Evolutionary conservation across 2,329 filamentous ascomycete genomes (phyloP), one percentile per base, ranked within the genome.

Genomic region (Scopulariopsis brevicaulis): DNA sequence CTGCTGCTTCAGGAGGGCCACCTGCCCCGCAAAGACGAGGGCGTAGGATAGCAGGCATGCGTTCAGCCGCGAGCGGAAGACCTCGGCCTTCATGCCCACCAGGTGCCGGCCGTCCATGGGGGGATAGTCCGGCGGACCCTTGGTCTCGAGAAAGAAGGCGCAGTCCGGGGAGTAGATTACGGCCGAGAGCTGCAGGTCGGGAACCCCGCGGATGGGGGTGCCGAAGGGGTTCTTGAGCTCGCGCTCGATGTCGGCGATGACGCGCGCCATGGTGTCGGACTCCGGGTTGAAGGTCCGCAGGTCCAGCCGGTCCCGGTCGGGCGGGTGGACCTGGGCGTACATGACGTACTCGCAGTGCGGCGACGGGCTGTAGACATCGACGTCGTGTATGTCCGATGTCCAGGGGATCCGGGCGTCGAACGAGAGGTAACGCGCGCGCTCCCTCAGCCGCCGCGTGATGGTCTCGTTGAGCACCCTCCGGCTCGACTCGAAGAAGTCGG

Each of bases 291-390:
- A 68, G 59, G 63, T 68, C 59, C 60, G 61, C 24, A 71, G 65
- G 57, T 69, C 65, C 24, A 75, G 61, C 22, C 69, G 66, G 10
- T 69, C 64, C 14, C 69, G 68, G 53, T 77, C 70, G 3, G 80
- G 70, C 1, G 83, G 82, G 61, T 87, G 79, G 48, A 93, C 78
- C 68, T 97, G 94, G 34, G 93, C 75, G 69, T 92, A 97, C 58
- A 96, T 74, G 55, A 99, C 75, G 66, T 90, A 90, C 70, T 99
- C 94, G 77, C 94, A 99, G 64, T 89, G 87, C 0, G 90, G 90
- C 14, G 68, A 70, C 20, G 83, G 80, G 60, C 80, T 78, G 59
- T 74, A 76, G 12, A 79, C 73, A 60, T 87, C 85, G 24, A 81
- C 72, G 6, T 77, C 82, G 61, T 87, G 82, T 3, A 84, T 73